Evolutionary conservation across 352 stramenopile species (phyloP).

Genomic region (Phytophthora sojae): DNA sequence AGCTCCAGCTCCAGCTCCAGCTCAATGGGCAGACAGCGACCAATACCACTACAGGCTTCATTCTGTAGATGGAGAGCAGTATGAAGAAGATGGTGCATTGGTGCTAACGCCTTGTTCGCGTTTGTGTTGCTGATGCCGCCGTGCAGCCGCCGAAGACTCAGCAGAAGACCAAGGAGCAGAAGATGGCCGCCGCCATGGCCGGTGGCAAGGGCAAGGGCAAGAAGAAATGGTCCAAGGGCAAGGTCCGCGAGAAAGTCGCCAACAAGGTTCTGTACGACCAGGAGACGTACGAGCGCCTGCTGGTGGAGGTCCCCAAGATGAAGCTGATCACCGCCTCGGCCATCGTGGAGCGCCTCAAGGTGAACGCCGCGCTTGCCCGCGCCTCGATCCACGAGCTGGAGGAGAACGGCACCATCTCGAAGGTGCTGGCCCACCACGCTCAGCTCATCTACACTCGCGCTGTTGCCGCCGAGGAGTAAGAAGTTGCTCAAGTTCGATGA

Average conservation of each 20-base stretch:
- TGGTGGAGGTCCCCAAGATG: constrained; percentile 99
- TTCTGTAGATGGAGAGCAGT: not conserved
- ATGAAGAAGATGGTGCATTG: not conserved
- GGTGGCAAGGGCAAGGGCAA: constrained; percentile 98
- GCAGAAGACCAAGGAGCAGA: constrained; percentile 99
- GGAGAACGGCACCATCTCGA: constrained; percentile 96
- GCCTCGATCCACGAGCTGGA: constrained; percentile 97
- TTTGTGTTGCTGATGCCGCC: constrained; percentile 26
- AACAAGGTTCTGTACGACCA: constrained; percentile 99
- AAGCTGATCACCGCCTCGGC: constrained; percentile 99
- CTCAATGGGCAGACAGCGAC: not conserved
- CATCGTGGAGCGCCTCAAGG: constrained; percentile 99
- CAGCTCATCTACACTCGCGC: constrained; percentile 99
- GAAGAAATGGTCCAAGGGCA: constrained; percentile 99
- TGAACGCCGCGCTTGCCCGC: constrained; percentile 97
- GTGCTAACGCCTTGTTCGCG: constrained; percentile 24
- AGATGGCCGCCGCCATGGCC: constrained; percentile 99
- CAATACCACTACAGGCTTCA: not conserved
- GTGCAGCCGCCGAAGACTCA: constrained; percentile 98
- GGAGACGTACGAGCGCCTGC: constrained; percentile 98
- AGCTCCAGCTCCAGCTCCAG: constrained; percentile 19
- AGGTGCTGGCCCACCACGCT: constrained; percentile 95
- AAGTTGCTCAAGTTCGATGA: constrained; percentile 36
- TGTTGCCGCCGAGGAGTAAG: constrained; percentile 81
- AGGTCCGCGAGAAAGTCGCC: constrained; percentile 99